These are phyloP conservation scores for Macrophomina tecta DNA, from an alignment of 2,329 filamentous ascomycete species.

Conservation along the genomic window DNA sequence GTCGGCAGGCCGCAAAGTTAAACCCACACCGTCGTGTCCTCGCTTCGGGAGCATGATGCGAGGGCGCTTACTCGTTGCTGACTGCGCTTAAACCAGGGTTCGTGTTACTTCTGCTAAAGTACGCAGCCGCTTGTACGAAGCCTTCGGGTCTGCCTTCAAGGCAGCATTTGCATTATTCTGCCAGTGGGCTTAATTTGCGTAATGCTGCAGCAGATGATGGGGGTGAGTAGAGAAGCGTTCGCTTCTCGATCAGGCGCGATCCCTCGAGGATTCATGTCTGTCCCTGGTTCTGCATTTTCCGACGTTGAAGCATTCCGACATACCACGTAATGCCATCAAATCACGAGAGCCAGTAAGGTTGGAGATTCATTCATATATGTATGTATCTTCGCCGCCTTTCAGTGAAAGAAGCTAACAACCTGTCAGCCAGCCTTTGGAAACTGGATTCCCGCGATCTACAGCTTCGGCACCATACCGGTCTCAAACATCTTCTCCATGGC, in stretches of 20 bases:
- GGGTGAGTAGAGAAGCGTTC: no score
- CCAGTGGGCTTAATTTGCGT: background rate
- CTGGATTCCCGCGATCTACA: constrained; percentile 27
- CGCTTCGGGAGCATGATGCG: background rate
- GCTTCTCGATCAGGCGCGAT: no score
- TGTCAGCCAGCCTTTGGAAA: background rate
- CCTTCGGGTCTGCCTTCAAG: background rate
- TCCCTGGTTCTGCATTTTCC: no score
- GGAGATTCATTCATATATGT: background rate
- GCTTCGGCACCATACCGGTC: background rate
- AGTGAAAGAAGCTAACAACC: background rate
- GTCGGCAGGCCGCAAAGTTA: background rate
- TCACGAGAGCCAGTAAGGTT: no score
- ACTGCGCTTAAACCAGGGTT: background rate
- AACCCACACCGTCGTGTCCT: background rate
- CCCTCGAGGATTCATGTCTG: no score
- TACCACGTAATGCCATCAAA: no score
- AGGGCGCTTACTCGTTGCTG: constrained; percentile 11
- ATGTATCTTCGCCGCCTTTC: background rate
- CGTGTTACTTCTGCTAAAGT: background rate
- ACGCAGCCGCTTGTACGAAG: background rate
- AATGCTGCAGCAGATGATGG: no score
- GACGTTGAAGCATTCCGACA: no score
- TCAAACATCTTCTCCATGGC: constrained; percentile 43
- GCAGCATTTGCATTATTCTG: background rate